Evolutionary conservation across 2,329 filamentous ascomycete species (phyloP).

Genomic region (Dothiorella sarmentorum): DNA sequence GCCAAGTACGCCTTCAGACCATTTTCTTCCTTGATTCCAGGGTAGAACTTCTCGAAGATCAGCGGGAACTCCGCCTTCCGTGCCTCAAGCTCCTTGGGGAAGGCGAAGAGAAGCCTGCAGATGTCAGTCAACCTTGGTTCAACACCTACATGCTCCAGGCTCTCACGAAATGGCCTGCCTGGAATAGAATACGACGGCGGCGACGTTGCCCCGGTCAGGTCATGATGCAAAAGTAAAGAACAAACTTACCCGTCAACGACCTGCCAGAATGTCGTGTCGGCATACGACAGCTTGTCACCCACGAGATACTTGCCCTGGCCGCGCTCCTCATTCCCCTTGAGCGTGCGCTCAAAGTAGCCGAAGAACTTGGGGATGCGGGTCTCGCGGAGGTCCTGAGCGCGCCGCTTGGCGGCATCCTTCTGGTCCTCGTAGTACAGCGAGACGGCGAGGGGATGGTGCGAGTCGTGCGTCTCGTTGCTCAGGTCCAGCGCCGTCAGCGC

Average conservation of each 20-base stretch:
- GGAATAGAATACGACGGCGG: too few relatives aligned
- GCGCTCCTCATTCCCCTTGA: slow-evolving; percentile 56
- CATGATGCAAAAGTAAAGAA: neutral
- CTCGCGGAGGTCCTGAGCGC: slow-evolving; percentile 56
- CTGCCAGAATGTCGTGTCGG: slow-evolving; percentile 72
- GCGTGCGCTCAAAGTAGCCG: slow-evolving; percentile 64
- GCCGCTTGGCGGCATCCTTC: slow-evolving; percentile 61
- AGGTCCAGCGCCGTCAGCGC: slow-evolving; percentile 69
- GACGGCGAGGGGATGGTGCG: slow-evolving; percentile 66
- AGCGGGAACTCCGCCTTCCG: slow-evolving; percentile 56
- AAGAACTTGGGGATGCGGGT: slow-evolving; percentile 69
- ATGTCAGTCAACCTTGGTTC: slow-evolving; percentile 28
- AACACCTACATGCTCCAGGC: neutral
- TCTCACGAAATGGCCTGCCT: neutral
- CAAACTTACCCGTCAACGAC: slow-evolving; percentile 45
- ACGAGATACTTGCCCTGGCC: slow-evolving; percentile 63
- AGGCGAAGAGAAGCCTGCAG: slow-evolving; percentile 62
- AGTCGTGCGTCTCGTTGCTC: slow-evolving; percentile 69
- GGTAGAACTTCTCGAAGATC: slow-evolving; percentile 61
- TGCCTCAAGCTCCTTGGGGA: slow-evolving; percentile 62
- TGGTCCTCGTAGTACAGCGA: slow-evolving; percentile 70
- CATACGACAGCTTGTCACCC: slow-evolving; percentile 63
- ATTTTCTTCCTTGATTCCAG: slow-evolving; percentile 59
- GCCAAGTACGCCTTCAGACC: slow-evolving; percentile 66
- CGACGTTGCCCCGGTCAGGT: neutral